Evolutionary conservation across 2,329 filamentous ascomycete species (phyloP).

Genomic region (Thermomyces lanuginosus): DNA sequence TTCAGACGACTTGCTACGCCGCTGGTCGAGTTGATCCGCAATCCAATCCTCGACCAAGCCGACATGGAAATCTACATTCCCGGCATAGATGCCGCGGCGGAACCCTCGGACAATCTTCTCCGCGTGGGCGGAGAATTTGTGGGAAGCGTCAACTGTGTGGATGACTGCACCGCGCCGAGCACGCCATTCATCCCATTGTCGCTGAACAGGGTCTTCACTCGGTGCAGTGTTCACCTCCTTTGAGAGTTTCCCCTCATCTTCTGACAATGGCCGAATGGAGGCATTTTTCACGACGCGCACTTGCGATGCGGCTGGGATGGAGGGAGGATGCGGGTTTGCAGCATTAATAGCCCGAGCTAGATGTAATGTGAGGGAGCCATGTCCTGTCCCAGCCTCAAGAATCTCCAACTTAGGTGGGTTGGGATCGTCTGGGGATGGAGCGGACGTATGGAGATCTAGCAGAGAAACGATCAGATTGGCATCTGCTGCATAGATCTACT

Average conservation of each 20-base stretch:
- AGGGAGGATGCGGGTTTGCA: constrained; percentile 43
- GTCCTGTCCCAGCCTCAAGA: constrained; percentile 72
- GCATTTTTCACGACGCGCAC: constrained; percentile 15
- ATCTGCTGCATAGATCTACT: constrained; percentile 57
- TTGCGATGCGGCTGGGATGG: constrained; percentile 22
- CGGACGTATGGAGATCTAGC: constrained; percentile 52
- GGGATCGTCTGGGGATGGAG: constrained; percentile 16
- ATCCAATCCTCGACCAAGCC: constrained; percentile 51
- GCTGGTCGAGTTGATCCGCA: constrained; percentile 31
- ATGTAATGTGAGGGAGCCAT: constrained; percentile 61
- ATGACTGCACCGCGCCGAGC: constrained; percentile 49
- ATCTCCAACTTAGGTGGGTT: constrained; percentile 43
- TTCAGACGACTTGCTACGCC: constrained; percentile 8
- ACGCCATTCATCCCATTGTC: constrained; percentile 31
- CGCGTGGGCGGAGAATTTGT: constrained; percentile 47
- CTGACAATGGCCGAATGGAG: constrained; percentile 9
- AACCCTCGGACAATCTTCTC: constrained; percentile 50
- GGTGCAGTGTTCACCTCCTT: constrained; percentile 7
- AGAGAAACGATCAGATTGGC: constrained; percentile 59
- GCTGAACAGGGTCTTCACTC: constrained; percentile 11
- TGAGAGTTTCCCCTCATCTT: constrained; percentile 10
- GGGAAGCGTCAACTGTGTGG: constrained; percentile 54
- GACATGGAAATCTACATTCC: constrained; percentile 58
- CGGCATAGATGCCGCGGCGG: constrained; percentile 51
- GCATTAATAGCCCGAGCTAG: constrained; percentile 61